Base-by-base conservation (phyloP, 805 yeast species). In the Lachancea sp. region DNA sequence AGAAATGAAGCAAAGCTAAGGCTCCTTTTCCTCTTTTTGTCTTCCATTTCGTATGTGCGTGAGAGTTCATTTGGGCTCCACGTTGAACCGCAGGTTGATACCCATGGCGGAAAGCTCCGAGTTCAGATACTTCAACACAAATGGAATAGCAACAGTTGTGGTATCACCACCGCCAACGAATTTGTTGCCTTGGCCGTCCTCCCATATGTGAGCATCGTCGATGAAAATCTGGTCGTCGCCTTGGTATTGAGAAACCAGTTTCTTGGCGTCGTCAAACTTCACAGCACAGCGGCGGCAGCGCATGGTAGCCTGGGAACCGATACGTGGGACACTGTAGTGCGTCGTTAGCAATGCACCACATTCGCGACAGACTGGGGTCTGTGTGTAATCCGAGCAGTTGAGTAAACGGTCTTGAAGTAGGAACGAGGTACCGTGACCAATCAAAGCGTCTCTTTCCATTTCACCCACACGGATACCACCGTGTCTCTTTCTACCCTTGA, bases 401-500 rank as follows among this genome's bases (percentile, higher is more conserved):
- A 93, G 75, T 61, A 93, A 73, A 69, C 99, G 82, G 66, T 93
- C 99, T 68, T 91, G 98, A 55, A 93, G 72, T 58, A 93, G 70
- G 79, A 78, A 93, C 1, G 99, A 89, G 6, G 99, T 85, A 69
- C 99, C 99, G 63, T 93, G 99, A 48, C 98, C 99, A 66, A 93
- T 89, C 58, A 93, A 74, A 2, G 99, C 99, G 77, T 93, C 99
- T 72, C 99, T 85, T 71, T 93, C 99, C 99, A 93, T 93, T 69
- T 93, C 99, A 67, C 99, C 99, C 33, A 93, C 95, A 77, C 99
- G 95, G 57, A 93, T 93, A 84, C 99, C 99, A 70, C 99, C 99
- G 54, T 85, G 81, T 72, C 98, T 81, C 82, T 93, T 93, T 73
- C 99, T 84, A 60, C 99, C 99, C 72, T 93, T 93, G 46, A 93